Percentiles rank a stretch among this genome's conserved stretches.
Conservation (phyloP, 345 rosid genomes). For the Eucalyptus melliodora region DNA sequence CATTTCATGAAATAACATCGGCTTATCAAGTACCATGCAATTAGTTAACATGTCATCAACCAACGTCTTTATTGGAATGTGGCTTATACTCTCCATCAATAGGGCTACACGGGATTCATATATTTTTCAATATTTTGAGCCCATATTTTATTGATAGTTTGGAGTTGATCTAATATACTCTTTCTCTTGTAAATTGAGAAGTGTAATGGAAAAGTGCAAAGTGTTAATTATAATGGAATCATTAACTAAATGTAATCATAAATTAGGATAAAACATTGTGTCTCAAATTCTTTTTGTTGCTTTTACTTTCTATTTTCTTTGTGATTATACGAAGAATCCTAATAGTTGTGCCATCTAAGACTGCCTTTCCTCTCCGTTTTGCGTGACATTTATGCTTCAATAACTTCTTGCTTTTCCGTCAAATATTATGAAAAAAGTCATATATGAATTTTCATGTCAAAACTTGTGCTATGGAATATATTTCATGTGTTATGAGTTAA, state of each 20-base stretch:
- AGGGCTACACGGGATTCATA: rapidly evolving
- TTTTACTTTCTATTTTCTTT: no score
- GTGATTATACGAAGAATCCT: neutral
- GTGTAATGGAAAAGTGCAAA: neutral
- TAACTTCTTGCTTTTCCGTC: neutral
- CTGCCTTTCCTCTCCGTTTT: neutral
- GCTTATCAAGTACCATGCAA: neutral
- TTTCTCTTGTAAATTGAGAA: neutral
- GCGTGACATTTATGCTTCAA: neutral
- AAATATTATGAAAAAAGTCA: neutral
- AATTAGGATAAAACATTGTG: neutral
- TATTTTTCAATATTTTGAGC: no score
- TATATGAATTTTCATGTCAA: neutral
- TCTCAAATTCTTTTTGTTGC: neutral
- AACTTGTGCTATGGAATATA: neutral
- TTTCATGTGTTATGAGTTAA: neutral
- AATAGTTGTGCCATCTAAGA: neutral
- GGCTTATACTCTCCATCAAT: rapidly evolving
- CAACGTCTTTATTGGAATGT: neutral
- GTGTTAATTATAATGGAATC: neutral
- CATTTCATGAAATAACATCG: neutral
- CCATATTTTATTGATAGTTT: no score
- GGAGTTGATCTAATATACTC: neutral
- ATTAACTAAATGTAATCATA: rapidly evolving
- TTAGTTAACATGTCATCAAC: neutral